phyloP scores from a whole-genome alignment of 495 filamentous ascomycete genomes.

The Tuber indicum region DNA sequence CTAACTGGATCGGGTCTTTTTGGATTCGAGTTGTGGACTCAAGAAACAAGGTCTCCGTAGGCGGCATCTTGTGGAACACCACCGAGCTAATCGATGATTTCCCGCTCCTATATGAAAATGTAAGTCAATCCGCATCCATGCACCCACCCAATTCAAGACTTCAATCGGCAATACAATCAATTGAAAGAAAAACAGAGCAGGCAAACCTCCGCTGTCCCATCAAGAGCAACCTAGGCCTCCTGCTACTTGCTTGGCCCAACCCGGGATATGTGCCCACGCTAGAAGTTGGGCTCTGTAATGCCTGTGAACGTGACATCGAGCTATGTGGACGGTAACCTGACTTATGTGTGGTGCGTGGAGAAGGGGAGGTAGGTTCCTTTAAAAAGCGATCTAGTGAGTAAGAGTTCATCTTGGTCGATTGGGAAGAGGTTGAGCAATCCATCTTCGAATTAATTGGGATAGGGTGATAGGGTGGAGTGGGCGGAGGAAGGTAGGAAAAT shows the following conservation, averaged over 20 bases:
- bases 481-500: constrained; percentile 27
- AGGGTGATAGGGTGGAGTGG: constrained; percentile 31
- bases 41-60: constrained; percentile 87
- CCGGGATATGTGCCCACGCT: constrained; percentile 29
- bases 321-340: constrained; percentile 3
- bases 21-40: constrained; percentile 90
- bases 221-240: constrained; percentile 76
- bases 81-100: constrained; percentile 97
- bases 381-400: constrained; percentile 42
- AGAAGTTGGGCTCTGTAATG: constrained; percentile 24
- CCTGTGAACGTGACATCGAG: constrained; percentile 6
- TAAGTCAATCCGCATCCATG: constrained; percentile 30
- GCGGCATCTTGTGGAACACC: constrained; percentile 94
- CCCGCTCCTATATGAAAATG: constrained; percentile 61
- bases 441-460: constrained; percentile 30
- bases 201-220: constrained; percentile 91
- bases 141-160: constrained; percentile 5
- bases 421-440: constrained; percentile 19
- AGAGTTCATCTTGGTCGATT: constrained; percentile 29
- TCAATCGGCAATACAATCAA: neutral
- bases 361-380: constrained; percentile 38
- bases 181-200: constrained; percentile 5
- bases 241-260: constrained; percentile 42
- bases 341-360: constrained; percentile 3
- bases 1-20: constrained; percentile 86